Evolutionary conservation across 2,329 filamentous ascomycete genomes (phyloP), one percentile per base, ranked within the genome.

Genomic region (Calonectria ilicicola): DNA sequence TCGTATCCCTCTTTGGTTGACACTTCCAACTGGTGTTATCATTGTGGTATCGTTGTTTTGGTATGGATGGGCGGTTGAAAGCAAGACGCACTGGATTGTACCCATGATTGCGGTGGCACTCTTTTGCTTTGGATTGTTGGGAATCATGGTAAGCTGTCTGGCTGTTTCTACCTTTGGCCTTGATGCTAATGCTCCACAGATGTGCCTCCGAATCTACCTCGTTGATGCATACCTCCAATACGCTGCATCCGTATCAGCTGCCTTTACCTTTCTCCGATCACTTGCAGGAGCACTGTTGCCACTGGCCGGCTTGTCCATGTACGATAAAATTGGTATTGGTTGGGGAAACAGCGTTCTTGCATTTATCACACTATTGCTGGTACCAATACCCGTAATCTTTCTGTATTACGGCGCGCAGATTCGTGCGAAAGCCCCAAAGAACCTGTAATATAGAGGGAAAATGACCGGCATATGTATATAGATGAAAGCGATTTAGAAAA

Each of bases 231-330:
- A 81, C 67, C 75, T 80, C 29, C 53, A 70, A 1, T 81, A 82
- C 60, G 81, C 81, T 0, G 81, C 81, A 14, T 82, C 80, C 3
- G 81, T 78, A 1, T 76, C 81, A 5, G 81, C 81, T 1, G 80
- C 81, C 1, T 70, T 77, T 23, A 82, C 81, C 0, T 78, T 82
- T 5, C 72, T 82, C 1, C 76, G 81, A 69, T 93, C 90, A 0
- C 81, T 94, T 71, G 92, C 91, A n/a, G 92, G 90, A 0, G 91
- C 89, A 0, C 92, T 95, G 29, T 87, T 92, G 12, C 91, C 91
- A 0, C 82, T 93, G 1, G 91, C 90, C 2, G 91, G 91, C 0
- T 81, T 85, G 2, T 83, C 84, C 15, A 79, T 83, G 78, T 83
- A 83, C 60, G 77, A 82, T 21, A 77, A 80, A n/a, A 77, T 87